Base-by-base conservation (phyloP, 768 basidiomycete genomes). In the Mycena epipterygia region DNA sequence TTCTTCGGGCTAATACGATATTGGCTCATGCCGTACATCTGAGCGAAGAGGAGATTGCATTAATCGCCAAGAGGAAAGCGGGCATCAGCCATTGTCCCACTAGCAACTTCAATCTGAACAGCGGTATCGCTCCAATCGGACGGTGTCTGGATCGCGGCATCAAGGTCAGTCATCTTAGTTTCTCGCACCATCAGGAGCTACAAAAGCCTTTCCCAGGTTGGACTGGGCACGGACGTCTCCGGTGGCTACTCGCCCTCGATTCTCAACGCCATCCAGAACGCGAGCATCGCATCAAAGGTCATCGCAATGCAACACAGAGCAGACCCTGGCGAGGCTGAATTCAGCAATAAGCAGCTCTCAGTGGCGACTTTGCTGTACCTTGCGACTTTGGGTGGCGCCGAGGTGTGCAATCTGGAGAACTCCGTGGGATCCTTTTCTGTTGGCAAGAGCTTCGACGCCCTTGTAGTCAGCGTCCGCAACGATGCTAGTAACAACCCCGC, bases 31-130 rank as follows among this genome's bases (percentile, higher is more conserved):
- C 90, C 16, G 90, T 97, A 19, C 92, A 94, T 80, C 84, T 99
- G 33, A 88, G 88, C 27, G 87, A 90, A 21, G 84, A 85, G 5
- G 97, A 98, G 81, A 83, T 96, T 68, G 84, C 87, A 41, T 81
- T 97, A 27, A 89, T 98, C 72, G 88, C 89, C 72, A 69, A 84
- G 73, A 84, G 85, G 58, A 82, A 85, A 11, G 90, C 93, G 1
- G 96, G 96, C 13, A 85, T 99, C 56, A 93, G 93, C 73, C 97
- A 98, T 81, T 98, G 97, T 78, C 96, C 97, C 23, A 93, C 93
- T 30, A 97, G 95, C 76, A 99, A 98, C 79, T 94, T 97, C 79
- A 94, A 97, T 81, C 78, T 99, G 57, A 87, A 90, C 39, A 96
- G 95, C 72, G 97, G 97, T 1, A 85, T 95, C 32, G 93, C 96